Conservation (phyloP, 2,329 filamentous ascomycete species). For the Ophiostoma australiae region DNA sequence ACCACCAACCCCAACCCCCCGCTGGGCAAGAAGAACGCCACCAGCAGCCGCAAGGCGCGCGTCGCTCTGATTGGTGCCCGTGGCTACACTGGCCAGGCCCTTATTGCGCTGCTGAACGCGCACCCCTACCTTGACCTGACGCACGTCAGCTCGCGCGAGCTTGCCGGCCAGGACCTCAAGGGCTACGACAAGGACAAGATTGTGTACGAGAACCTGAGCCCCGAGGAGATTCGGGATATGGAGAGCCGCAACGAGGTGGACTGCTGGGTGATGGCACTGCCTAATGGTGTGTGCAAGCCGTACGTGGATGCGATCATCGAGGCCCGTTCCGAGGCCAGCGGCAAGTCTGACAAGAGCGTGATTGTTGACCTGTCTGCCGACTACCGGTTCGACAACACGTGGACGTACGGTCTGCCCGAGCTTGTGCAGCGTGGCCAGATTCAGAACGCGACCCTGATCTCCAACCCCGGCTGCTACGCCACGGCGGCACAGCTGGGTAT, state of each 20-base stretch:
- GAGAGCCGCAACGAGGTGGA: constrained; percentile 80
- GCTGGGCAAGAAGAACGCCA: constrained; percentile 80
- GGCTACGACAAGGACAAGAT: constrained; percentile 90
- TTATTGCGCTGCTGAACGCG: constrained; percentile 79
- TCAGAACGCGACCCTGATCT: constrained; percentile 71
- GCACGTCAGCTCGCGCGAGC: constrained; percentile 89
- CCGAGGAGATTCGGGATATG: constrained; percentile 82
- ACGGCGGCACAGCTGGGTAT: constrained; percentile 89
- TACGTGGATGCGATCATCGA: constrained; percentile 84
- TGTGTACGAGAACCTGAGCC: constrained; percentile 81
- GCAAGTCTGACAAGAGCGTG: constrained; percentile 54
- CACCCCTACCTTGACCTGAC: constrained; percentile 87
- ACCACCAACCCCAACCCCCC: constrained; percentile 86
- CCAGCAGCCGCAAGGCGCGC: constrained; percentile 71
- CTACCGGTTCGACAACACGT: constrained; percentile 78
- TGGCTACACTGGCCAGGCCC: constrained; percentile 87
- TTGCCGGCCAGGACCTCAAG: constrained; percentile 78
- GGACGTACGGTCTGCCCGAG: constrained; percentile 90
- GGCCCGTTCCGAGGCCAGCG: constrained; percentile 46
- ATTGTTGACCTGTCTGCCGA: constrained; percentile 96
- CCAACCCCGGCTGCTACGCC: constrained; percentile 93
- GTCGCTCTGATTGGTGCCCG: constrained; percentile 86
- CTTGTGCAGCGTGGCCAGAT: constrained; percentile 72
- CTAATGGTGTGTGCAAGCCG: constrained; percentile 90
- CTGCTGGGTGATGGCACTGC: constrained; percentile 96